These are phyloP conservation scores for Cryptococcus neoformans DNA, from an alignment of 1,284 basidiomycete genomes.

Conservation along the genomic window DNA sequence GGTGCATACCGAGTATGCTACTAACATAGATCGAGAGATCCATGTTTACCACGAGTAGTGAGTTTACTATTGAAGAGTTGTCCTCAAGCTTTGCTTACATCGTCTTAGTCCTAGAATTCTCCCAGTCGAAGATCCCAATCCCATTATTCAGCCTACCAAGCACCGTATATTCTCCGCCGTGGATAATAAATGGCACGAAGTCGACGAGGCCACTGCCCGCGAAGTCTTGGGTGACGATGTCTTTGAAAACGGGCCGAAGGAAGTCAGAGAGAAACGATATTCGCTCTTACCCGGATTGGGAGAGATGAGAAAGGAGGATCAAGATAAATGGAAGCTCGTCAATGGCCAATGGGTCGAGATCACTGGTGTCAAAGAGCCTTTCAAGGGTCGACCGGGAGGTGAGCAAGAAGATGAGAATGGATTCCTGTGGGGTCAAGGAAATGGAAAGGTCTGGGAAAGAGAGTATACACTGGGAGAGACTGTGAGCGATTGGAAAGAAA, in stretches of 20 bases:
- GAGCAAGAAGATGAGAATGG: constrained; percentile 8
- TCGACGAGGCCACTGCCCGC: constrained; percentile 36
- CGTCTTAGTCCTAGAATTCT: constrained; percentile 28
- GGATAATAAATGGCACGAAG: constrained; percentile 40
- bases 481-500: constrained; percentile 17
- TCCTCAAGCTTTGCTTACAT: too few species aligned
- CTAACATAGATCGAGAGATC: constrained; percentile 34
- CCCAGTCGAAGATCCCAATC: constrained; percentile 40
- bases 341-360: not conserved
- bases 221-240: constrained; percentile 34
- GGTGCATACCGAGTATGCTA: constrained; percentile 33
- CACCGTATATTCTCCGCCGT: constrained; percentile 37
- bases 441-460: constrained; percentile 18
- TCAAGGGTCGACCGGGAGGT: not conserved
- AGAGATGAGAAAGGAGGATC: constrained; percentile 3
- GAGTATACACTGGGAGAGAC: constrained; percentile 13
- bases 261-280: constrained; percentile 17
- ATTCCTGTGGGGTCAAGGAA: constrained; percentile 6
- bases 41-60: constrained; percentile 43
- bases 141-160: constrained; percentile 27
- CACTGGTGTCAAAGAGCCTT: not conserved
- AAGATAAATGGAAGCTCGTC: not conserved
- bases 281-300: constrained; percentile 19
- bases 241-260: constrained; percentile 28
- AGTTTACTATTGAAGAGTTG: constrained; percentile 6